Conservation (phyloP, 2,329 filamentous ascomycete species). For the Exutisphaerella laricina region DNA sequence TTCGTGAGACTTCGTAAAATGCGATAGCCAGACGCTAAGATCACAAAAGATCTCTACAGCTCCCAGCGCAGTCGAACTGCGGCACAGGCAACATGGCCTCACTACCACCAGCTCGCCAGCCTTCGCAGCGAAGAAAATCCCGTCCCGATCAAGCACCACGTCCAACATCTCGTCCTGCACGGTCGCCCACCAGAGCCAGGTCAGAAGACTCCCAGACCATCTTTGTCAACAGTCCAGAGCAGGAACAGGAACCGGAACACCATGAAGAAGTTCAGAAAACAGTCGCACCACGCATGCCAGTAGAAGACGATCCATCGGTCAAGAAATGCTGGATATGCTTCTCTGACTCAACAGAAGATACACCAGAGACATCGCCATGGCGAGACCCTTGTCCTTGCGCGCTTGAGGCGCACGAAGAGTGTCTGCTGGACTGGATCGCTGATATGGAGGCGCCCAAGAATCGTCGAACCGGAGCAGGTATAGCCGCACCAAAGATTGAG, state of each 20-base stretch:
- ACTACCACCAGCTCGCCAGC: slow-evolving; percentile 36
- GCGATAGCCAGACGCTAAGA: not conserved
- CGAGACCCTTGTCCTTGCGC: slow-evolving; percentile 86
- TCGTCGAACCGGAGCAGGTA: slow-evolving; percentile 43
- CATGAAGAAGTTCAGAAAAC: slow-evolving; percentile 6
- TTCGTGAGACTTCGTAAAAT: too few species aligned
- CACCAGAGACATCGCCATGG: slow-evolving; percentile 62
- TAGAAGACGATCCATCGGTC: slow-evolving; percentile 35
- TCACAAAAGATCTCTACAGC: too few species aligned
- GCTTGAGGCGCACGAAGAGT: slow-evolving; percentile 82
- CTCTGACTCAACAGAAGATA: slow-evolving; percentile 59
- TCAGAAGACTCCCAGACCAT: slow-evolving; percentile 45
- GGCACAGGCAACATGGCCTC: slow-evolving; percentile 39
- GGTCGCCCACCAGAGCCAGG: slow-evolving; percentile 29
- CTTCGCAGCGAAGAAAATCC: slow-evolving; percentile 20
- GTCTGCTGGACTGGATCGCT: slow-evolving; percentile 87
- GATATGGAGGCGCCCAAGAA: slow-evolving; percentile 66
- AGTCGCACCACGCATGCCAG: slow-evolving; percentile 9
- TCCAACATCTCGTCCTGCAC: slow-evolving; percentile 12
- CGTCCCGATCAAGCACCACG: slow-evolving; percentile 15
- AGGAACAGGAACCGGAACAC: slow-evolving; percentile 13
- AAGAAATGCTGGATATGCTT: slow-evolving; percentile 67
- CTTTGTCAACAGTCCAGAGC: slow-evolving; percentile 36
- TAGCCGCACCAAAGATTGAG: slow-evolving; percentile 54
- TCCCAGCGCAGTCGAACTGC: not conserved